These are phyloP conservation scores for Diversispora epigaea DNA, from an alignment of 192 early-diverging fungal species.

Conservation along the genomic window DNA sequence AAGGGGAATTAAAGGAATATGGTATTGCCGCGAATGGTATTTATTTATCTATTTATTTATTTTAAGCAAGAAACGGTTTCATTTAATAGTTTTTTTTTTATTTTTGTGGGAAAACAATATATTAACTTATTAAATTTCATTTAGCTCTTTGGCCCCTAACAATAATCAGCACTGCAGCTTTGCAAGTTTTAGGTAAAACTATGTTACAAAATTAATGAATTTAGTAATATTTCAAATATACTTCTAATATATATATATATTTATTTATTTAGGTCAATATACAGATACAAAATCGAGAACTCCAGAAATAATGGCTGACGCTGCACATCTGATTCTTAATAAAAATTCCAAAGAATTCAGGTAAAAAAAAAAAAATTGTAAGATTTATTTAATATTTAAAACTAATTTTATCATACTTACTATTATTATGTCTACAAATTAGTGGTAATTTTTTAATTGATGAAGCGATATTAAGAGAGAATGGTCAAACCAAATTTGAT, in stretches of 20 bases:
- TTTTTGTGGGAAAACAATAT: not conserved
- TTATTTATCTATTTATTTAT: not conserved
- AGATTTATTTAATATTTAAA: too few relatives aligned
- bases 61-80: too few relatives aligned
- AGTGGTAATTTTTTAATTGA: slow-evolving; percentile 78
- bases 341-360: slow-evolving; percentile 56
- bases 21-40: slow-evolving; percentile 71
- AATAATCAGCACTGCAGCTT: slow-evolving; percentile 70
- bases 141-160: slow-evolving; percentile 64
- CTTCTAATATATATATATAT: not conserved
- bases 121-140: not conserved
- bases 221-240: too few relatives aligned
- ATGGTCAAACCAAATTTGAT: slow-evolving; percentile 70
- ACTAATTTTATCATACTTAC: too few relatives aligned
- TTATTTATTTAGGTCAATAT: not conserved
- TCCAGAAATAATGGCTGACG: slow-evolving; percentile 75
- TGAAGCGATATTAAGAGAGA: slow-evolving; percentile 69
- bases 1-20: slow-evolving; percentile 63
- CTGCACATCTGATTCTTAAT: slow-evolving; percentile 60
- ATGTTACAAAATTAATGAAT: not conserved
- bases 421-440: too few relatives aligned
- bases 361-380: slow-evolving; percentile 12
- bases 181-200: slow-evolving; percentile 51
- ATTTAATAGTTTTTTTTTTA: not conserved
- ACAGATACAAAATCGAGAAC: slow-evolving; percentile 34